Conservation (phyloP, 345 rosid genomes). For the Kandelia obovata region DNA sequence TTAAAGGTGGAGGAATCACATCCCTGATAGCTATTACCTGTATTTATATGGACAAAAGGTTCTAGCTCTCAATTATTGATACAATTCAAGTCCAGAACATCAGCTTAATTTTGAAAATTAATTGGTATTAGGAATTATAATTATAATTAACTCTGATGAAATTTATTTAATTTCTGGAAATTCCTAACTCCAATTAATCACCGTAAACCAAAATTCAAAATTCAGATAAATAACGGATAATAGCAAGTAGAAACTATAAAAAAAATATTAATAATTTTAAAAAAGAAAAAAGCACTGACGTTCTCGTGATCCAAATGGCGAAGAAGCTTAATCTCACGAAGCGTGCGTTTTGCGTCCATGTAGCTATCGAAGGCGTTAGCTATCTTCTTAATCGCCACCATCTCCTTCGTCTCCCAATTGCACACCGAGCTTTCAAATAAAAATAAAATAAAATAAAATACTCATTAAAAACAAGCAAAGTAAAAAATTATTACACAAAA, state of each 20-base stretch:
- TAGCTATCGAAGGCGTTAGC: constrained; percentile 90
- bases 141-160: no score
- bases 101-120: not conserved
- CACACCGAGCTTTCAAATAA: constrained; percentile 62
- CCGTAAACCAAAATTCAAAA: no score
- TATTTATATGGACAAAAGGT: constrained; percentile 17
- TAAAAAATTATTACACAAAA: no score
- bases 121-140: not conserved
- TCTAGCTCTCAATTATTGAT: not conserved
- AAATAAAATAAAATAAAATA: not conserved
- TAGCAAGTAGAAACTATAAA: not conserved
- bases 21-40: constrained; percentile 82
- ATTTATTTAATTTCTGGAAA: no score
- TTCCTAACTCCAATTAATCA: no score
- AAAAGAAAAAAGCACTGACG: constrained; percentile 33
- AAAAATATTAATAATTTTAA: not conserved
- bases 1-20: constrained; percentile 84
- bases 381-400: constrained; percentile 96
- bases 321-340: constrained; percentile 93
- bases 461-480: not conserved
- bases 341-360: constrained; percentile 98
- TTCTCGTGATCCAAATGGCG: constrained; percentile 97
- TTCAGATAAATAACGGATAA: no score
- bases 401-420: constrained; percentile 89
- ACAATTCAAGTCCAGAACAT: not conserved